These are phyloP conservation scores for Didymella segeticola DNA, from an alignment of 2,329 filamentous ascomycete species.

Conservation along the genomic window DNA sequence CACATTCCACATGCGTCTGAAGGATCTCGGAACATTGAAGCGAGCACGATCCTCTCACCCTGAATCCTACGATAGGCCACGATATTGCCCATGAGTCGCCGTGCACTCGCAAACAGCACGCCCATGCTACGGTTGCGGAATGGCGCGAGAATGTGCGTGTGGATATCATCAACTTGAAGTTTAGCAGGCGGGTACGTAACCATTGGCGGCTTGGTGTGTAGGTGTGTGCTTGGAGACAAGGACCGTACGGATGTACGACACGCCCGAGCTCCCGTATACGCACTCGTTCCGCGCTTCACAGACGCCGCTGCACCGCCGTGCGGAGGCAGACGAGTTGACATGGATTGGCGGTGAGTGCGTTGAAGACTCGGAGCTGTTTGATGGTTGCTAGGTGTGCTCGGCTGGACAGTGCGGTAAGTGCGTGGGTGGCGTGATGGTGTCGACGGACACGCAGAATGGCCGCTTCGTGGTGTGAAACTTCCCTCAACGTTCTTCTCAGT, in stretches of 20 bases:
- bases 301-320: slow-evolving; percentile 13
- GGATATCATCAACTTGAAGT: slow-evolving; percentile 2
- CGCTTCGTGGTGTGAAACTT: slow-evolving; percentile 18
- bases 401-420: slow-evolving; percentile 2
- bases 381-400: slow-evolving; percentile 11
- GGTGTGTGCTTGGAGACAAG: slow-evolving; percentile 5
- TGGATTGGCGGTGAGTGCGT: slow-evolving; percentile 19
- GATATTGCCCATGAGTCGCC: not conserved
- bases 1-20: slow-evolving; percentile 16
- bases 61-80: not conserved
- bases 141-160: slow-evolving; percentile 7
- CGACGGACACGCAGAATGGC: slow-evolving; percentile 11
- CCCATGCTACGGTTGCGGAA: slow-evolving; percentile 1
- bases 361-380: slow-evolving; percentile 9
- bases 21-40: slow-evolving; percentile 18
- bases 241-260: slow-evolving; percentile 8
- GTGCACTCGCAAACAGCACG: not conserved
- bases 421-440: slow-evolving; percentile 16
- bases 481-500: slow-evolving; percentile 5
- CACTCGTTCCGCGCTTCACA: slow-evolving; percentile 10
- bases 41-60: slow-evolving; percentile 14
- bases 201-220: slow-evolving; percentile 14
- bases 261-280: slow-evolving; percentile 17
- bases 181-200: slow-evolving; percentile 17
- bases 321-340: not conserved